Evolutionary conservation across 1,284 basidiomycete genomes (phyloP), one percentile per base, ranked within the genome.

Genomic region (Ceratobasidium sp.): DNA sequence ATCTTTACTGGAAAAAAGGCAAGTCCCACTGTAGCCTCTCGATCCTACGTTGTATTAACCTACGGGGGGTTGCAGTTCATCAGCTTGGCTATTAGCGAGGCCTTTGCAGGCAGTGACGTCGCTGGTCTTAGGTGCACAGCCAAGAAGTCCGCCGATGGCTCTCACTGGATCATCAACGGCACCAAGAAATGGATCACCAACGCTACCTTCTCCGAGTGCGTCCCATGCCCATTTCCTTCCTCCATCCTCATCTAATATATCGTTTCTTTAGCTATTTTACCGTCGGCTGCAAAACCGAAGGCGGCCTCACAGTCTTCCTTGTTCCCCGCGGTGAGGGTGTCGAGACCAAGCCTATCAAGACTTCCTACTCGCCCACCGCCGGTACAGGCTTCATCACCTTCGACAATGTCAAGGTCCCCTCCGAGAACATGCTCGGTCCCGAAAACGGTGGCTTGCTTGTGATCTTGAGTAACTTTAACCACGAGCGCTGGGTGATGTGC

Each of bases 1-100:
- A 88, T 96, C 2, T 84, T 98, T 58, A 83, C 86, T 11, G 95
- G 91, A n/a, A 91, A 91, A 80, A 96, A 95, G 79, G 90, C 35
- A 58, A 55, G 52, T 13, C 21, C 2, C 38, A 6, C 14, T 21
- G 14, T 28, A 55, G n/a, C n/a, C 11, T 13, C 0, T 32, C 8
- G 32, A 46, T 44, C 1, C 16, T 55, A 30, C 50, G 38, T 50
- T 38, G 6, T 38, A 46, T 16, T 44, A 14, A 67, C 9, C 14
- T 50, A 14, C 14, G 26, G 13, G 2, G 16, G 35, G 21, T n/a
- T n/a, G 28, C 63, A 85, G 74, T 84, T 82, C 73, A 87, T 87
- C 77, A 82, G 80, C 57, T 81, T 89, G 58, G 87, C 87, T 43
- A 86, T 89, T 76, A 84, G 84, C 23, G 87, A 88, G 79, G 86